Conservation (phyloP, 805 yeast genomes). For the Vanderwaltozyma yarrowii region DNA sequence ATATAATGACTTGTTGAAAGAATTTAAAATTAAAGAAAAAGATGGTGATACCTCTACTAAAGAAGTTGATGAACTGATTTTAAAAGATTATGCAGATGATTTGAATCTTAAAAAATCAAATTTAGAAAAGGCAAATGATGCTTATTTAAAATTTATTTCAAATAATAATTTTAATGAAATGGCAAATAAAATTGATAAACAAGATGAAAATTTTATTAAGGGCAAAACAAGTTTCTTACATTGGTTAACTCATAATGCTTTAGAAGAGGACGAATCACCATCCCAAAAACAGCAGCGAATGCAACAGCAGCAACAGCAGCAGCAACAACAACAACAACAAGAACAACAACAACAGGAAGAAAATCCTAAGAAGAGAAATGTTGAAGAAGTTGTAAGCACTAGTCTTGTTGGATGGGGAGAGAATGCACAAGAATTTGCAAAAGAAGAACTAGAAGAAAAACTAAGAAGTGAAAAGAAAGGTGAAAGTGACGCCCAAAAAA, state of each 20-base stretch:
- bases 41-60: conserved; percentile 15
- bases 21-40: conserved; percentile 11
- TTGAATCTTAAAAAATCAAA: conserved; percentile 7
- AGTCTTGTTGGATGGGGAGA: conserved; percentile 40
- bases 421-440: conserved; percentile 31
- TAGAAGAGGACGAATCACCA: conserved; percentile 6
- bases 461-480: conserved; percentile 8
- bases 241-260: conserved; percentile 14
- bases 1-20: conserved; percentile 13
- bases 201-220: conserved; percentile 1
- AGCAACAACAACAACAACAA: too few relatives aligned
- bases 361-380: too few relatives aligned
- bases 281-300: too few relatives aligned
- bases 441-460: conserved; percentile 28
- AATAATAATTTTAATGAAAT: conserved; percentile 19
- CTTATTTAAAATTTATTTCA: conserved; percentile 12
- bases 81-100: conserved; percentile 1
- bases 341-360: background rate
- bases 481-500: conserved; percentile 26
- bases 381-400: conserved; percentile 17
- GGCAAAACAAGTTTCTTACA: conserved; percentile 8
- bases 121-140: conserved; percentile 14
- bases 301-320: too few relatives aligned
- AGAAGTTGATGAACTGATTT: conserved; percentile 3
- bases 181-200: conserved; percentile 15